phyloP scores from a whole-genome alignment of 768 basidiomycete genomes.

The Phaeotremella skinneri region DNA sequence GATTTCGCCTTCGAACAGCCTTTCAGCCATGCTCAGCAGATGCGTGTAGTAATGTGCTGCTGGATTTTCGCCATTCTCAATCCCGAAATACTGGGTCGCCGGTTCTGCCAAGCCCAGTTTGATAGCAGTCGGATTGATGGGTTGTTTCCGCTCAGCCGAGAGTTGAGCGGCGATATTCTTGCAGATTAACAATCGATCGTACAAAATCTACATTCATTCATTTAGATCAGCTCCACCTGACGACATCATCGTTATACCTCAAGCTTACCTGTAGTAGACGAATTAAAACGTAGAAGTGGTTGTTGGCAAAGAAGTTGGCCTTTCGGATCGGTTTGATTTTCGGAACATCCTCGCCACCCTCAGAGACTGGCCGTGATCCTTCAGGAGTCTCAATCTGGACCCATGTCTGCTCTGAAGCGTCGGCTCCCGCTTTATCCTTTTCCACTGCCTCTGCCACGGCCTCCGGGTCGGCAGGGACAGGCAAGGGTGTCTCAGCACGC shows the following conservation, averaged over 20 bases:
- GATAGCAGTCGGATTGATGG: conserved; percentile 68
- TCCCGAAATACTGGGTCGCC: conserved; percentile 42
- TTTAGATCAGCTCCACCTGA: conserved; percentile 7
- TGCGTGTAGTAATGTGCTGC: conserved; percentile 79
- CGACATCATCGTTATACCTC: background rate
- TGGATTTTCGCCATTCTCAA: conserved; percentile 52
- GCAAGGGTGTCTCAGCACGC: conserved; percentile 41
- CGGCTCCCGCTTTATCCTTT: conserved; percentile 43
- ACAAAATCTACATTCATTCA: conserved; percentile 64
- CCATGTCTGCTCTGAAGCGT: conserved; percentile 51
- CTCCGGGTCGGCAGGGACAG: conserved; percentile 42
- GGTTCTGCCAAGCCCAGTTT: conserved; percentile 78
- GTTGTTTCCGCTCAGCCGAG: conserved; percentile 56
- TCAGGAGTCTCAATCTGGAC: conserved; percentile 44
- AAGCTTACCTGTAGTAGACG: conserved; percentile 78
- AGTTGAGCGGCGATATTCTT: conserved; percentile 74
- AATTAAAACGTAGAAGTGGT: conserved; percentile 84
- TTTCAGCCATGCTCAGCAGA: conserved; percentile 84
- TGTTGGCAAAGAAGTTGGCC: conserved; percentile 76
- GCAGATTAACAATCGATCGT: conserved; percentile 79
- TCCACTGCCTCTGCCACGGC: conserved; percentile 46
- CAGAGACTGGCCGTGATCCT: conserved; percentile 27
- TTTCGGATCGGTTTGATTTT: conserved; percentile 29
- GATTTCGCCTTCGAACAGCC: conserved; percentile 87
- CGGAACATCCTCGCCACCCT: conserved; percentile 14